Conservation (phyloP, 23 red algal species). For the Gracilaria domingensis region DNA sequence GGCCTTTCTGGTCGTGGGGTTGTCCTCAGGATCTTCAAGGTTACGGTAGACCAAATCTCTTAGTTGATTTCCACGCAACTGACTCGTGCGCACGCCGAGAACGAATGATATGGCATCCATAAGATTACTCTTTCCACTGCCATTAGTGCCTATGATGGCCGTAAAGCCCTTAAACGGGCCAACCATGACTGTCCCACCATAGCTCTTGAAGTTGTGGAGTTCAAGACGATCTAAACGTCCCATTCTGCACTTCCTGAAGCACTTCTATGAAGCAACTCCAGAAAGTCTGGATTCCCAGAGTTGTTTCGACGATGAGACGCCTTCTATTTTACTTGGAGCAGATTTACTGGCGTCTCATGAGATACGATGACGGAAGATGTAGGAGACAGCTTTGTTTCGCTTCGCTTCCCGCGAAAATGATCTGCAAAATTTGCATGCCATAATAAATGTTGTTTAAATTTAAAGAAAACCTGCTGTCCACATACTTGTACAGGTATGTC, state of each 20-base stretch:
- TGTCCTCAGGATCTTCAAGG: conserved; percentile 42
- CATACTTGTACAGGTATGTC: too few species aligned
- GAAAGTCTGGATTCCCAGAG: not conserved
- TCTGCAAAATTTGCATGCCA: not conserved
- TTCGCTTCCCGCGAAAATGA: conserved; percentile 4
- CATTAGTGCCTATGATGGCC: conserved; percentile 94
- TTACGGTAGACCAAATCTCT: conserved; percentile 88
- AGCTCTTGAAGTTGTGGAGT: conserved; percentile 98
- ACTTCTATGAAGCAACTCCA: not conserved
- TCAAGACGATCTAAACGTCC: conserved; percentile 89
- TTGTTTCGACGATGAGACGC: not conserved
- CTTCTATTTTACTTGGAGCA: not conserved
- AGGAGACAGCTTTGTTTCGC: not conserved
- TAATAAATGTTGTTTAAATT: not conserved
- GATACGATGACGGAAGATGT: not conserved
- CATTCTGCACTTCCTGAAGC: conserved; percentile 36
- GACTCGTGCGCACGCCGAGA: conserved; percentile 79
- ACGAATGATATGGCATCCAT: conserved; percentile 99
- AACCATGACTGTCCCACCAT: conserved; percentile 82
- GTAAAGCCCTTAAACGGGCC: conserved; percentile 91
- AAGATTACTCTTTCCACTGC: conserved; percentile 95
- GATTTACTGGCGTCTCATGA: not conserved
- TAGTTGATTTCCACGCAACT: conserved; percentile 86
- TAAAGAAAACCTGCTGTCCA: too few species aligned
- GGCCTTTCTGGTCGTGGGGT: conserved; percentile 44